Evolutionary conservation across 2,329 filamentous ascomycete species (phyloP), one percentile per base, ranked within the genome.

Genomic region (Fusarium tupiense): DNA sequence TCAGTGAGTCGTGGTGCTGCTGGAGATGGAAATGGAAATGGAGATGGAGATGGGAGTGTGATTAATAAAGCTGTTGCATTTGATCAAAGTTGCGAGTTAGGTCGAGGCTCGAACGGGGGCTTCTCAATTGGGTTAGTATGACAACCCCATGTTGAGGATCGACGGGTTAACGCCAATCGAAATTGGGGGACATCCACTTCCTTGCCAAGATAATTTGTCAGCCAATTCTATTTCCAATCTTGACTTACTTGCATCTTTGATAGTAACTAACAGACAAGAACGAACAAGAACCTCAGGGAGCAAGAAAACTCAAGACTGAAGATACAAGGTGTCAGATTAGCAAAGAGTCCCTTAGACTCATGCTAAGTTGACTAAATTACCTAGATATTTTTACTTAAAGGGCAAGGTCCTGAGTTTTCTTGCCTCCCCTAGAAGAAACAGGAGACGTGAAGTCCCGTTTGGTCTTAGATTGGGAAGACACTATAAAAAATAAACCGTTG

Each of bases 161-260:
- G 74, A 71, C 69, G 24, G 60, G 57, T 47, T 38, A 57, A 67
- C 53, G 66, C 64, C 65, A 67, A 69, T 65, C 67, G 65, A 62
- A 67, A 62, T 49, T 62, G 19, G 64, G 43, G 22, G 35, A 26
- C 40, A 38, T 62, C 17, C 41, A 56, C 37, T 66, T 38, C 29
- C 50, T 49, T 33, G 64, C 64, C 58, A 59, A 71, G 67, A 26
- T 29, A 62, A 68, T 68, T 68, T 68, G 65, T 68, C 65, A 68
- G 65, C 65, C 65, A 33, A 52, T 37, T 67, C 52, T 24, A n/a
- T 41, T 31, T 40, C 16, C 24, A 35, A 35, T 53, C 26, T 47
- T 26, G 14, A 58, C 40, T n/a, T 49, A 58, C 20, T n/a, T 47
- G 37, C 26, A 50, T 52, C 43, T 58, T 16, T 38, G 43, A 40